These are phyloP conservation scores for Waitea zeae DNA, from an alignment of 1,284 basidiomycete genomes.

Conservation along the genomic window DNA sequence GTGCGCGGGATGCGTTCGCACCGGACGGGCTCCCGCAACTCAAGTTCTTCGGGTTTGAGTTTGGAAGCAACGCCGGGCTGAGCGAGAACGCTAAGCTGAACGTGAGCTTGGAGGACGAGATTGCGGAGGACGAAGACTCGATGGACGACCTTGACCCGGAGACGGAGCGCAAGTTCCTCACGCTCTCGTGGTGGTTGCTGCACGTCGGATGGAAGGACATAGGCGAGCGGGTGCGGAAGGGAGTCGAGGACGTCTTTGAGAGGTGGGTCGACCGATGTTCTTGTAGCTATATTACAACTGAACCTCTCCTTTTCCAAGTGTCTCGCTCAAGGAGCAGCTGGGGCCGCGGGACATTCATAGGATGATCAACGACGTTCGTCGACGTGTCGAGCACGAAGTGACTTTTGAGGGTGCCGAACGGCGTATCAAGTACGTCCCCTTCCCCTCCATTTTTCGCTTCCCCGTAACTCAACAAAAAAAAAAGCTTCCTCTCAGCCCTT, in stretches of 20 bases:
- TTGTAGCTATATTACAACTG: too few relatives aligned
- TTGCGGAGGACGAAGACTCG: constrained; percentile 13
- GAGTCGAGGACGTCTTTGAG: constrained; percentile 69
- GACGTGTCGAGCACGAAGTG: constrained; percentile 54
- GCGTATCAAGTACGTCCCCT: constrained; percentile 28
- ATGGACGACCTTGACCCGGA: constrained; percentile 27
- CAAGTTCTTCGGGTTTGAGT: constrained; percentile 13
- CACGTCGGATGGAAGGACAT: constrained; percentile 82
- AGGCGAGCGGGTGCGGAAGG: constrained; percentile 49
- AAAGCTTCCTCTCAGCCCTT: constrained; percentile 56
- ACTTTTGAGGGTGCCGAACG: constrained; percentile 44
- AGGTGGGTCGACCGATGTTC: too few relatives aligned
- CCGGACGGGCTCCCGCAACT: constrained; percentile 21
- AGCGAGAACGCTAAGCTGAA: too few relatives aligned
- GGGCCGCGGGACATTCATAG: constrained; percentile 48
- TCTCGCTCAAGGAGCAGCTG: constrained; percentile 65
- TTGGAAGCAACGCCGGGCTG: not conserved
- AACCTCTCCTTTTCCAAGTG: too few relatives aligned
- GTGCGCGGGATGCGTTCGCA: constrained; percentile 28
- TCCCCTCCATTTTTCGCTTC: constrained; percentile 1
- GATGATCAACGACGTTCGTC: constrained; percentile 52
- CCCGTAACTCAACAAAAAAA: constrained; percentile 1
- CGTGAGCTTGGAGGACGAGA: too few relatives aligned
- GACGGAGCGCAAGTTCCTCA: constrained; percentile 65
- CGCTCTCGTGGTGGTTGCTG: constrained; percentile 82